Percentiles rank a stretch among this genome's conserved stretches.
These are phyloP conservation scores for Mallotus japonicus DNA, from an alignment of 441 rosid genomes.

Conservation along the genomic window DNA sequence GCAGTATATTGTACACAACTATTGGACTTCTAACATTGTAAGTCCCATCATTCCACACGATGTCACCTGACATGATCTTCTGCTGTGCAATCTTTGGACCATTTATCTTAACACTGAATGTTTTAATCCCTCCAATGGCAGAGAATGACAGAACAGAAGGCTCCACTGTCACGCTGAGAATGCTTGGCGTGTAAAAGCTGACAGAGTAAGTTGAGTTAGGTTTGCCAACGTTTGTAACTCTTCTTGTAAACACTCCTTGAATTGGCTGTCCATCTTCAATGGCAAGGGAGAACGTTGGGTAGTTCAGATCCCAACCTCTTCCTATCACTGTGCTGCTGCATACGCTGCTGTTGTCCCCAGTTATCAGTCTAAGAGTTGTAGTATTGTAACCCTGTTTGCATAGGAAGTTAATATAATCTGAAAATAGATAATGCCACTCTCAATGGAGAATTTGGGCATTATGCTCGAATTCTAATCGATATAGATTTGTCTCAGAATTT, in stretches of 20 bases:
- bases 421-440: too few species aligned
- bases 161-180: slow-evolving; percentile 42
- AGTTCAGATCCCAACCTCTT: slow-evolving; percentile 59
- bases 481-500: too few species aligned
- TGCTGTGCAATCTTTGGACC: slow-evolving; percentile 30
- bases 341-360: slow-evolving; percentile 37
- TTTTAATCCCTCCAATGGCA: slow-evolving; percentile 41
- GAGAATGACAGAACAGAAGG: slow-evolving; percentile 53
- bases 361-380: slow-evolving; percentile 39
- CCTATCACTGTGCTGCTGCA: slow-evolving; percentile 48
- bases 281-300: slow-evolving; percentile 62
- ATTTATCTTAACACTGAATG: slow-evolving; percentile 44
- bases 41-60: slow-evolving; percentile 51
- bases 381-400: slow-evolving; percentile 61
- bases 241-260: slow-evolving; percentile 45
- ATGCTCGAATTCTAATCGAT: too few species aligned
- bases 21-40: slow-evolving; percentile 59
- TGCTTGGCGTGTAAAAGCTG: slow-evolving; percentile 39
- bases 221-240: slow-evolving; percentile 58
- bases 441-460: too few species aligned
- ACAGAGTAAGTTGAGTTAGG: slow-evolving; percentile 39
- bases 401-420: slow-evolving; percentile 67
- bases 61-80: slow-evolving; percentile 55
- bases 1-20: slow-evolving; percentile 41
- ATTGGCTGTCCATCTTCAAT: slow-evolving; percentile 35